phyloP scores from a whole-genome alignment of 768 basidiomycete genomes.

The Lenzites betulinus region DNA sequence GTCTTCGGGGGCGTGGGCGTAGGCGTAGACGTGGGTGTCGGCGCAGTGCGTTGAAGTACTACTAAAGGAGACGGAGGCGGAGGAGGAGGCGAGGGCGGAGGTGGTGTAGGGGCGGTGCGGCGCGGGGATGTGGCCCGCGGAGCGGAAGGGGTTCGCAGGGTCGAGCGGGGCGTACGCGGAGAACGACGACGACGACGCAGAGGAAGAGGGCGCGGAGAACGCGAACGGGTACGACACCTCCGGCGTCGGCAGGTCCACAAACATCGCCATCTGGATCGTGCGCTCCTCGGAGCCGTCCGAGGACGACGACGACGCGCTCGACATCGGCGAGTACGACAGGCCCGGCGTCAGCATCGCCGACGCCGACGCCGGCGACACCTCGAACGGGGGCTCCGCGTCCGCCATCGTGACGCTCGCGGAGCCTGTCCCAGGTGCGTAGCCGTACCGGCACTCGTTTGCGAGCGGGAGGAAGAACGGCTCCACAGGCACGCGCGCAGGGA shows the following conservation, averaged over 20 bases:
- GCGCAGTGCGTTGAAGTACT: too few relatives aligned
- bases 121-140: background rate
- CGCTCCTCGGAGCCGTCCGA: constrained; percentile 32
- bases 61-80: too few relatives aligned
- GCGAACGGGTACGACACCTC: too few relatives aligned
- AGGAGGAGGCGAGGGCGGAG: background rate
- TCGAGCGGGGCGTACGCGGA: constrained; percentile 14
- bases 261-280: constrained; percentile 25
- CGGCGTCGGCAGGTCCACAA: constrained; percentile 23
- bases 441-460: background rate
- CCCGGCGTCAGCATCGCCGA: constrained; percentile 29
- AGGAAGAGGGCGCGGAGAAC: too few relatives aligned
- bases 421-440: constrained; percentile 10
- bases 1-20: too few relatives aligned
- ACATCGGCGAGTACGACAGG: constrained; percentile 32
- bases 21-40: too few relatives aligned
- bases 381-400: constrained; percentile 12
- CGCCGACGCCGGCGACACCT: constrained; percentile 28
- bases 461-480: background rate
- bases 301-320: constrained; percentile 28
- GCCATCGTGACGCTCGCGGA: constrained; percentile 3
- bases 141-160: constrained; percentile 16
- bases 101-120: constrained; percentile 1
- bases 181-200: too few relatives aligned
- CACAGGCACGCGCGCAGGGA: constrained; percentile 1